Evolutionary conservation across 257 asterid genomes (phyloP), one percentile per base, ranked within the genome.

Genomic region (Solanum paucissectum): DNA sequence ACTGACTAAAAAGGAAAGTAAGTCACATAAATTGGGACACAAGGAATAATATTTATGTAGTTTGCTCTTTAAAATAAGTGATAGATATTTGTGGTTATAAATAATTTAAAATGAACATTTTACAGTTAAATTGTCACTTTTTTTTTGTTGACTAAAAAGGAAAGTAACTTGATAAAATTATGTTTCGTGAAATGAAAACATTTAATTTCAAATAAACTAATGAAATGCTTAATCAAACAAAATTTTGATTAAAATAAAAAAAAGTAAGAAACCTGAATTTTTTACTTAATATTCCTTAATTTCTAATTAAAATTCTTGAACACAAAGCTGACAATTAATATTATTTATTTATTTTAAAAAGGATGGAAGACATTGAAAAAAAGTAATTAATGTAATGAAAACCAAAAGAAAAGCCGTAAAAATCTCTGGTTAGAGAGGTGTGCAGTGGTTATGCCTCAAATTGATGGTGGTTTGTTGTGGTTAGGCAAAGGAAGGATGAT

Each of bases 401-500:
- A 18, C 42, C 68, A 81, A 81, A 79, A 81, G 85, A 49, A 81
- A 29, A 27, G 42, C 9, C 69, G 85, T 81, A 81, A 81, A 81
- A 46, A 29, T 49, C 85, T 46, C 58, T 81, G 85, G 85, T 46
- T 81, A 81, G 69, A 81, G 42, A 49, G 85, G 66, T 79, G 37
- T 79, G 38, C 84, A 42, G 38, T 79, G 66, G 29, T 81, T 81
- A 81, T 81, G 85, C 85, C 85, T 46, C 85, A 49, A 81, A 81
- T 46, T 81, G 33, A 46, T 49, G 21, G 29, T 46, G 85, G 10
- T 9, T 79, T 49, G 68, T 29, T 81, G 85, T 46, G 85, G 85
- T 62, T 49, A 81, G 69, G 68, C 85, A 81, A 49, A 81, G 69
- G 68, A 81, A 81, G 85, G 85, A 81, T 81, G 85, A 81, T 81